Evolutionary conservation across 2,329 filamentous ascomycete genomes (phyloP), one percentile per base, ranked within the genome.

Genomic region (Aspergillus neotritici): DNA sequence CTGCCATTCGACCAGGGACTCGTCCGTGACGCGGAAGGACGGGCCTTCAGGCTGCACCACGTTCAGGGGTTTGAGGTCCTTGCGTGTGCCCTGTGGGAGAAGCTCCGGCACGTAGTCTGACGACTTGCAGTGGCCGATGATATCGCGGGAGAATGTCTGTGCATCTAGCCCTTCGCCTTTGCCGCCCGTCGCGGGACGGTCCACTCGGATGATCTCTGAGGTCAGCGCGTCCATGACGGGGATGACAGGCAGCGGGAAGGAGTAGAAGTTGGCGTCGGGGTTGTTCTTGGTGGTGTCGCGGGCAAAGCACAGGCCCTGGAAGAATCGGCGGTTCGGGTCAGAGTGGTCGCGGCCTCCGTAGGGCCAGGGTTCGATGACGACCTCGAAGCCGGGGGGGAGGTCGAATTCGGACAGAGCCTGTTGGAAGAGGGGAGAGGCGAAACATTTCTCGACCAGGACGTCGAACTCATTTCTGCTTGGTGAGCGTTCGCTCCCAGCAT

Each of bases 1-100:
- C 60, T 83, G 78, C 80, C 80, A 83, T 43, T 53, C 76, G 66
- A 34, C 70, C 39, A 46, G 69, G 67, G 61, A 64, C 15, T 64
- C 59, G 3, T 64, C 53, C 2, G 60, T 63, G 25, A 64, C 54
- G 0, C 65, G 70, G 63, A 88, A 87, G 1, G 79, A 84, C 0
- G 83, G 75, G 0, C 84, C 84, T 25, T 86, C 78, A 0, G 80
- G 80, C 50, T 91, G 86, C 1, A 79, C 73, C 35, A 91, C 80
- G 52, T 87, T 79, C 57, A 89, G 76, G 4, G 84, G 84, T 64
- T 86, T 87, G 21, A 81, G 57, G 43, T 78, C 78, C 34, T 71
- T 65, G 10, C 79, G 69, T 5, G 59, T 62, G 3, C 63, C 62
- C 3, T 60, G 52, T 0, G 59, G 51, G 8, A 81, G 65, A 2